These are phyloP conservation scores for Neurospora tetraspora DNA, from an alignment of 495 filamentous ascomycete species.

Conservation along the genomic window DNA sequence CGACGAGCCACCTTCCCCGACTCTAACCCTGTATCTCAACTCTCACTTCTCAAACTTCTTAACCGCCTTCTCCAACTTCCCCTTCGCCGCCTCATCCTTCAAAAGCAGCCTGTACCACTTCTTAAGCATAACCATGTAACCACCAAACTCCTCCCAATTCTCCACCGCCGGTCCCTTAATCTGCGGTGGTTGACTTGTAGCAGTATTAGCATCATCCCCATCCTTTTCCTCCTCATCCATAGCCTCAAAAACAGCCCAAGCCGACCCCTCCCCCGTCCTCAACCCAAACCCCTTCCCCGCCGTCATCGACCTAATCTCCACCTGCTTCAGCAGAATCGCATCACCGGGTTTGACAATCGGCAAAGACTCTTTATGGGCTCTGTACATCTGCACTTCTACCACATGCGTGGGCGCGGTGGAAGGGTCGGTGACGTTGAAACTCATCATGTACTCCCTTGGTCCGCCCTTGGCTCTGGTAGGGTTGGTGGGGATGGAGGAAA, in stretches of 20 bases:
- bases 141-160: conserved; percentile 25
- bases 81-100: conserved; percentile 22
- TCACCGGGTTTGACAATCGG: conserved; percentile 63
- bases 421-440: conserved; percentile 61
- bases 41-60: conserved; percentile 25
- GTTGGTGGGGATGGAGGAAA: conserved; percentile 42
- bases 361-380: conserved; percentile 60
- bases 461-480: conserved; percentile 53
- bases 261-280: conserved; percentile 30
- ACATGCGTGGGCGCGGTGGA: conserved; percentile 37
- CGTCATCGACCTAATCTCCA: conserved; percentile 57
- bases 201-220: neutral
- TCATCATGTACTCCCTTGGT: conserved; percentile 58
- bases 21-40: neutral
- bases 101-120: conserved; percentile 29
- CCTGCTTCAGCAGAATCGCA: conserved; percentile 63
- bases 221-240: neutral
- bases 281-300: conserved; percentile 39
- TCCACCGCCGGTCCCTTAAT: conserved; percentile 38
- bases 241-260: conserved; percentile 57
- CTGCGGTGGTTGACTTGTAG: conserved; percentile 19
- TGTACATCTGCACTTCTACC: conserved; percentile 58
- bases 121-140: conserved; percentile 23
- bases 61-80: conserved; percentile 32
- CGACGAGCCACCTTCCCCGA: neutral